Evolutionary conservation across 345 rosid genomes (phyloP).

Genomic region (Dipteronia sinensis): DNA sequence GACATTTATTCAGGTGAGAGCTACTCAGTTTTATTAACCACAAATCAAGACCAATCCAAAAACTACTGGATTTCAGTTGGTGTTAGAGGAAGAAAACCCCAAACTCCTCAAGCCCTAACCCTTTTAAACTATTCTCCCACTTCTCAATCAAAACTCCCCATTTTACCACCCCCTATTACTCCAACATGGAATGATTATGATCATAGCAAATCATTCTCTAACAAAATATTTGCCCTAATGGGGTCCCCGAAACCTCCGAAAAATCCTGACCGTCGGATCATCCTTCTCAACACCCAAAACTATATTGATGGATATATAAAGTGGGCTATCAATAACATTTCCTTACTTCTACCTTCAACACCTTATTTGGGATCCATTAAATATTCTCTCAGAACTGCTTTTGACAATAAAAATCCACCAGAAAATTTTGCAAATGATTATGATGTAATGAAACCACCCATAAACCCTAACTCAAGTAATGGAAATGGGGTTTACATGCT

Average conservation of each 20-base stretch:
- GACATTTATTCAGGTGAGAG: slow-evolving; percentile 83
- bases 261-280: slow-evolving; percentile 34
- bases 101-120: slow-evolving; percentile 61
- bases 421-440: slow-evolving; percentile 38
- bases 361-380: slow-evolving; percentile 81
- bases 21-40: slow-evolving; percentile 69
- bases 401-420: slow-evolving; percentile 48
- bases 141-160: slow-evolving; percentile 42
- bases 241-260: slow-evolving; percentile 53
- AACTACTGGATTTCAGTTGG: slow-evolving; percentile 71
- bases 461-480: slow-evolving; percentile 42
- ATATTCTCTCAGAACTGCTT: slow-evolving; percentile 40
- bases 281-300: slow-evolving; percentile 80
- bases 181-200: slow-evolving; percentile 66
- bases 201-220: slow-evolving; percentile 50
- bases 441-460: slow-evolving; percentile 53
- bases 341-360: slow-evolving; percentile 58
- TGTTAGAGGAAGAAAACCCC: slow-evolving; percentile 60
- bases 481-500: slow-evolving; percentile 63
- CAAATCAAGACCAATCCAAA: slow-evolving; percentile 47
- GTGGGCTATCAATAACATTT: slow-evolving; percentile 81
- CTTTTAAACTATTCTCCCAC: slow-evolving; percentile 53
- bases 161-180: slow-evolving; percentile 53
- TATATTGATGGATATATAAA: slow-evolving; percentile 45
- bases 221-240: slow-evolving; percentile 36